These are phyloP conservation scores for Arthrobotrys iridis DNA, from an alignment of 2,329 filamentous ascomycete species.

Conservation along the genomic window DNA sequence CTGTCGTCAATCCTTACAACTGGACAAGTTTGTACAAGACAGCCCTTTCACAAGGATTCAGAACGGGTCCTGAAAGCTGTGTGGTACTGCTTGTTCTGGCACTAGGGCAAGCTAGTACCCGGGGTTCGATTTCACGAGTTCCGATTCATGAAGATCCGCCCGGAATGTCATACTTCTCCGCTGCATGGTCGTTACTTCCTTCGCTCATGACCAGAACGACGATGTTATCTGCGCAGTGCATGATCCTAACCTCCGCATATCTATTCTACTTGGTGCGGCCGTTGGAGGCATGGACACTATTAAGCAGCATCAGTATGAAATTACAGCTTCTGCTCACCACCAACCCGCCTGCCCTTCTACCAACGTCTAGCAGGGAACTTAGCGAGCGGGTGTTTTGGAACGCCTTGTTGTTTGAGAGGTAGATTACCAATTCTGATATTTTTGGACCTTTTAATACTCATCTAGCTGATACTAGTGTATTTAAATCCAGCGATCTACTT, in stretches of 20 bases:
- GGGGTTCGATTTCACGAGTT: conserved; percentile 79
- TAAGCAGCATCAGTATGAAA: conserved; percentile 83
- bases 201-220: conserved; percentile 82
- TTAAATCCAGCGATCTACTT: conserved; percentile 70
- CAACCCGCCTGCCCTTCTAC: conserved; percentile 72
- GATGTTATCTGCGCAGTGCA: conserved; percentile 80
- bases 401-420: conserved; percentile 77
- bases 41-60: conserved; percentile 78
- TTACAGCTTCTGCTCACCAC: conserved; percentile 80
- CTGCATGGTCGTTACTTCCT: conserved; percentile 80
- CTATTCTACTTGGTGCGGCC: conserved; percentile 83
- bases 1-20: conserved; percentile 82
- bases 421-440: conserved; percentile 55
- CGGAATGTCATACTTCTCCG: conserved; percentile 80
- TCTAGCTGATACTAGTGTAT: conserved; percentile 54
- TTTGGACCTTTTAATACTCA: conserved; percentile 42
- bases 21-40: conserved; percentile 80
- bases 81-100: conserved; percentile 81
- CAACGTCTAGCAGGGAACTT: conserved; percentile 75
- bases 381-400: conserved; percentile 87
- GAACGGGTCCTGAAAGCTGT: conserved; percentile 82
- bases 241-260: conserved; percentile 81
- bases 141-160: conserved; percentile 76
- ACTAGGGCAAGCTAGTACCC: conserved; percentile 78
- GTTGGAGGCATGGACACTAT: conserved; percentile 81